phyloP scores from a whole-genome alignment of 352 stramenopile genomes.

The Peronosclerospora sorghi region DNA sequence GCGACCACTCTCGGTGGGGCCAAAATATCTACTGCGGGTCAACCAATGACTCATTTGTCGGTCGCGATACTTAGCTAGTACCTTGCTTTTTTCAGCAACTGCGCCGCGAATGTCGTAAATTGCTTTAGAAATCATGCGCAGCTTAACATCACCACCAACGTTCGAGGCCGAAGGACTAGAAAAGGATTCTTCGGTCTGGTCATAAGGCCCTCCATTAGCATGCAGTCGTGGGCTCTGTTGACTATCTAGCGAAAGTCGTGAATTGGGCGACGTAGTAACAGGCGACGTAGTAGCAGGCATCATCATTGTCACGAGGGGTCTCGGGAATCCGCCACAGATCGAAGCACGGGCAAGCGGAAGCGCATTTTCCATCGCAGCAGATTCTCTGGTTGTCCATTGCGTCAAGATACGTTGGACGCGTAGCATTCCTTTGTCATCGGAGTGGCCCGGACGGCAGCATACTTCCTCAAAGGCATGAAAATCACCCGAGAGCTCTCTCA shows the following conservation, averaged over 20 bases:
- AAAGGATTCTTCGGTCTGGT: conserved; percentile 37
- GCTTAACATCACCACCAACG: conserved; percentile 36
- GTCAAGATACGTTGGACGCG: conserved; percentile 13
- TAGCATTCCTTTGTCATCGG: conserved; percentile 13
- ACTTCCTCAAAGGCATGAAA: conserved; percentile 57
- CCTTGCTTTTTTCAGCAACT: conserved; percentile 45
- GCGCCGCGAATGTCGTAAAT: conserved; percentile 68
- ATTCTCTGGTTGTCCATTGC: conserved; percentile 12
- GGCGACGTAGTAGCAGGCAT: conserved; percentile 7
- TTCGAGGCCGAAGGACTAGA: conserved; percentile 5
- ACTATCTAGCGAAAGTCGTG: conserved; percentile 12
- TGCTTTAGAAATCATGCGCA: conserved; percentile 62
- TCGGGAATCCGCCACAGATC: conserved; percentile 20
- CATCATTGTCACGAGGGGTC: conserved; percentile 17
- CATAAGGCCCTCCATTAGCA: conserved; percentile 52
- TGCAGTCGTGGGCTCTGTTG: conserved; percentile 20
- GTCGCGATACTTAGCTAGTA: conserved; percentile 41
- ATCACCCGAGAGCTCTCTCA: conserved; percentile 31
- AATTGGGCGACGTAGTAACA: conserved; percentile 11
- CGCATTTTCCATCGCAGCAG: conserved; percentile 1
- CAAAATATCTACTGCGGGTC: conserved; percentile 65
- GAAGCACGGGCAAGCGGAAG: conserved; percentile 15
- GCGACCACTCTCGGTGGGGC: conserved; percentile 62
- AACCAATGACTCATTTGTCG: conserved; percentile 39
- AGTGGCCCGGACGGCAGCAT: conserved; percentile 10